Evolutionary conservation across 345 rosid genomes (phyloP), one percentile per base, ranked within the genome.

Genomic region (Murraya paniculata): DNA sequence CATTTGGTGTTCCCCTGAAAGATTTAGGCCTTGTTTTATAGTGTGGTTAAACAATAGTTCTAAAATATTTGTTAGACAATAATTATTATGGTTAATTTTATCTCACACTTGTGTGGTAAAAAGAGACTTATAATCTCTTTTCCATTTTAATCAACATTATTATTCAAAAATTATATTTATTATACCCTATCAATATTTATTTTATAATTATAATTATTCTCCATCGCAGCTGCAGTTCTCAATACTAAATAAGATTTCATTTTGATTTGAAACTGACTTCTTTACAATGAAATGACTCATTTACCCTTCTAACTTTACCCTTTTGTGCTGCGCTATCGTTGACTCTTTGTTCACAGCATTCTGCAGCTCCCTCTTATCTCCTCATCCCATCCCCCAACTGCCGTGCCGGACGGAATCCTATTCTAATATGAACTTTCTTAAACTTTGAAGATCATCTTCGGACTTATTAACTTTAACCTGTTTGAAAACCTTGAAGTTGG

Each of bases 21-120:
- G 18, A 3, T 45, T 11, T 45, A 45, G 50, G 50, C 5, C 4
- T 45, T 13, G 0, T 41, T 41, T 41, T 10, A 11, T 41, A 3
- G 10, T 11, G 4, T 11, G 50, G 50, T 2, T 41, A 4, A 3
- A 11, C 16, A 10, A 4, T 0, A 45, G 0, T 0, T 41, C 3
- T 10, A 41, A 41, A 41, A 4, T 10, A 41, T 41, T 0, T 2
- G 50, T 41, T 41, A 41, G 13, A 45, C 5, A 45, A 0, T 13
- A 45, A 11, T 0, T 45, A 0, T 13, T 45, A 45, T 45, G 50
- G 5, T 11, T 45, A 45, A 45, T 45, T 45, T 45, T 45, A 0
- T 41, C 16, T 41, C 16, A 41, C 4, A 11, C 5, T 41, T 41
- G 1, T 10, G 13, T 13, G 18, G 4, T 41, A 39, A 39, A 9